Conservation (phyloP, 73 alveolate genomes). For the Tetrahymena elliotti region DNA sequence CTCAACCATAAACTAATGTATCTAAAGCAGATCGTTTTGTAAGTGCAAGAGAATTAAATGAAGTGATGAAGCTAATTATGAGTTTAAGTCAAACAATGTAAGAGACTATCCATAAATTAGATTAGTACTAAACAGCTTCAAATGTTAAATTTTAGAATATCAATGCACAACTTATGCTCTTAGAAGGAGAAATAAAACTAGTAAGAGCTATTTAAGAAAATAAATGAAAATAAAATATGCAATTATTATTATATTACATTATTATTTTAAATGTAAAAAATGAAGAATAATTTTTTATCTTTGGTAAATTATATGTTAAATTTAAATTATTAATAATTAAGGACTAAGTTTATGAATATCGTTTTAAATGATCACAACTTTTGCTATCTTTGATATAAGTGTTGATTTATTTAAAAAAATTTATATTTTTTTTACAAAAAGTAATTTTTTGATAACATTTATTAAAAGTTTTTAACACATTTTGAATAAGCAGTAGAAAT, state of each 20-base stretch:
- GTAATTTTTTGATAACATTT: too few relatives aligned
- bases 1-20: not conserved
- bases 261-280: too few relatives aligned
- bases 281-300: too few relatives aligned
- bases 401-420: not conserved
- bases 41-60: not conserved
- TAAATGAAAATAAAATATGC: not conserved
- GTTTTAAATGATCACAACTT: too few relatives aligned
- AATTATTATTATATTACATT: too few relatives aligned
- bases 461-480: not conserved
- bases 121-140: not conserved
- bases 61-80: not conserved
- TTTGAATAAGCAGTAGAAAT: not conserved
- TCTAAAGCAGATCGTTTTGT: not conserved
- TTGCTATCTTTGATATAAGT: not conserved
- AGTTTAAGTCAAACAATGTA: not conserved
- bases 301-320: too few relatives aligned
- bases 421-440: too few relatives aligned
- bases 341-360: too few relatives aligned
- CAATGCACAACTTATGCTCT: not conserved
- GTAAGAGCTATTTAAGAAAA: not conserved
- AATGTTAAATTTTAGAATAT: not conserved
- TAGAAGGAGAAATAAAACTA: not conserved
- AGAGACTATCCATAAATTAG: not conserved
- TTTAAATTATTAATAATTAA: too few relatives aligned